phyloP scores from a whole-genome alignment of 2,329 filamentous ascomycete species.

The Leptographium flavum region DNA sequence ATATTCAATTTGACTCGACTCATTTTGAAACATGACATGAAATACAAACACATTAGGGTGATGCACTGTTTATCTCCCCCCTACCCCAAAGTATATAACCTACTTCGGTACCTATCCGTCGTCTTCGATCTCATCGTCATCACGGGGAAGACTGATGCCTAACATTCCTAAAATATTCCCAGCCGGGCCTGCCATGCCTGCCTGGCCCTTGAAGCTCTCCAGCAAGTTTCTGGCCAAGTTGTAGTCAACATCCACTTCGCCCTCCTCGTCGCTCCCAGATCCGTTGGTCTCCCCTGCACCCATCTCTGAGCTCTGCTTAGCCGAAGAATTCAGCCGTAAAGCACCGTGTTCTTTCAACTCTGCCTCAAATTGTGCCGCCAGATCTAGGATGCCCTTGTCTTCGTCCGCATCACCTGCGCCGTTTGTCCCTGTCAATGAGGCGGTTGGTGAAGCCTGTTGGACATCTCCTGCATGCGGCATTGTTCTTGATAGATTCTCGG shows the following conservation, averaged over 20 bases:
- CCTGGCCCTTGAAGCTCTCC: slow-evolving; percentile 85
- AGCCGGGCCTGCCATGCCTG: slow-evolving; percentile 69
- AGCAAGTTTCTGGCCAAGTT: slow-evolving; percentile 83
- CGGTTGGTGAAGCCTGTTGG: neutral
- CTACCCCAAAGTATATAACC: neutral
- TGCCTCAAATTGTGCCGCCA: slow-evolving; percentile 56
- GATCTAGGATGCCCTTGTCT: slow-evolving; percentile 37
- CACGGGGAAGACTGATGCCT: slow-evolving; percentile 67
- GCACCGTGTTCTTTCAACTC: slow-evolving; percentile 59
- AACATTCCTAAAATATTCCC: slow-evolving; percentile 79
- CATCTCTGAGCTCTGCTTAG: slow-evolving; percentile 15
- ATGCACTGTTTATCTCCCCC: neutral
- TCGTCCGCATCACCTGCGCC: slow-evolving; percentile 5
- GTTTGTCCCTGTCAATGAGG: neutral
- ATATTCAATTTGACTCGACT: no score
- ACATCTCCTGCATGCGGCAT: neutral
- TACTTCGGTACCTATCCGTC: slow-evolving; percentile 15
- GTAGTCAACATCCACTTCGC: slow-evolving; percentile 64
- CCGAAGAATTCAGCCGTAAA: slow-evolving; percentile 35
- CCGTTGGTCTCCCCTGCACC: slow-evolving; percentile 14
- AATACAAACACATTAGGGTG: no score
- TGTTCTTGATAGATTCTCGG: neutral
- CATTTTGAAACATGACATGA: no score
- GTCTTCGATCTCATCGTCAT: slow-evolving; percentile 39
- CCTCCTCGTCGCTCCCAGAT: slow-evolving; percentile 34